Percentiles rank a stretch among this genome's conserved stretches.
Conservation (phyloP, 108 stramenopile genomes). For the Nannochloropsis gaditana region DNA sequence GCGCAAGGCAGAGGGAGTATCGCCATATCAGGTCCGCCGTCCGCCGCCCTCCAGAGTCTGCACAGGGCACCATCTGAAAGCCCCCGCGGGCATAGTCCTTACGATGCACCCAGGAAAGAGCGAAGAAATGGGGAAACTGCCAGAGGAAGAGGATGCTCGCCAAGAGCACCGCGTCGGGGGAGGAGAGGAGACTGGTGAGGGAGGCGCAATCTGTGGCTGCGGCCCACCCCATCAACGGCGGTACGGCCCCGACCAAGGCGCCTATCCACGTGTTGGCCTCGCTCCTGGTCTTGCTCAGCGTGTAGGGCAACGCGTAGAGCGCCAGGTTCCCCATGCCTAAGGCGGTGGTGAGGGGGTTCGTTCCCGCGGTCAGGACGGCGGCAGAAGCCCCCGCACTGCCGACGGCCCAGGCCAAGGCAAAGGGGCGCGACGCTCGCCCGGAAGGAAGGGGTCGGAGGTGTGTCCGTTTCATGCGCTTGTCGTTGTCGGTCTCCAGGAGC, state of each 20-base stretch:
- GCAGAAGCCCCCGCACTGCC: slow-evolving; percentile 66
- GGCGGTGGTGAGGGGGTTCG: slow-evolving; percentile 80
- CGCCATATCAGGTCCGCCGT: slow-evolving; percentile 70
- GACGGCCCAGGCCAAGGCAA: slow-evolving; percentile 67
- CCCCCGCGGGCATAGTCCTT: slow-evolving; percentile 63
- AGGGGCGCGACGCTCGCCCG: slow-evolving; percentile 56
- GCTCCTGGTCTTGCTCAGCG: slow-evolving; percentile 80
- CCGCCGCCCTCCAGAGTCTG: slow-evolving; percentile 64
- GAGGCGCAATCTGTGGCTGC: slow-evolving; percentile 75
- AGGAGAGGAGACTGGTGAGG: slow-evolving; percentile 10
- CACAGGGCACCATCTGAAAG: slow-evolving; percentile 71
- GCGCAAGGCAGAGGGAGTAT: slow-evolving; percentile 73
- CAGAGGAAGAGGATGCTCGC: slow-evolving; percentile 82
- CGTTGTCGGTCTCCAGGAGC: slow-evolving; percentile 66
- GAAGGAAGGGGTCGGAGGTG: slow-evolving; percentile 76
- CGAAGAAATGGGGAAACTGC: slow-evolving; percentile 99
- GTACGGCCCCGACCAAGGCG: slow-evolving; percentile 93
- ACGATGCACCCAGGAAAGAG: slow-evolving; percentile 87
- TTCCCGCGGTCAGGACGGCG: slow-evolving; percentile 64
- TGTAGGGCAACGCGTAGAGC: slow-evolving; percentile 92
- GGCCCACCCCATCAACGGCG: slow-evolving; percentile 96
- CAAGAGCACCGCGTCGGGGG: slow-evolving; percentile 57
- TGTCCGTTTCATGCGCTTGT: slow-evolving; percentile 84
- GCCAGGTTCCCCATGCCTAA: slow-evolving; percentile 85
- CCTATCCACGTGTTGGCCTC: slow-evolving; percentile 96